Conservation (phyloP, 2,329 filamentous ascomycete genomes). For the Rutstroemia sydowiana region DNA sequence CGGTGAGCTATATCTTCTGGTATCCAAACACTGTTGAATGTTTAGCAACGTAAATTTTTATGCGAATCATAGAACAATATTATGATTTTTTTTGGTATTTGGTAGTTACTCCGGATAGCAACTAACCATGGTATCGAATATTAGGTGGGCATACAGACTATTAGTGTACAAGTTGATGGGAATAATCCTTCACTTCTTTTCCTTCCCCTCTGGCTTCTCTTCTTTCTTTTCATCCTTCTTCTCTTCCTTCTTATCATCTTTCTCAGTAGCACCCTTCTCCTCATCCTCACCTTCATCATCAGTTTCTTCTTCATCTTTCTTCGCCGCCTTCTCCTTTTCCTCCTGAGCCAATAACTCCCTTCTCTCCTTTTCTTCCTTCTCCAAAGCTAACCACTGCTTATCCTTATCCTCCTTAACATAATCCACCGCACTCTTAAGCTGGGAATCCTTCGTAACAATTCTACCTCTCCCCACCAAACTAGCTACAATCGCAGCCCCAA, state of each 20-base stretch:
- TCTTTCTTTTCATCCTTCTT: background rate
- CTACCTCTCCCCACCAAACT: conserved; percentile 77
- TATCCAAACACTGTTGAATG: no score
- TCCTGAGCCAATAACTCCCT: conserved; percentile 13
- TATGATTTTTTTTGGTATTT: background rate
- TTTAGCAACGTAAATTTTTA: no score
- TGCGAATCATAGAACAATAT: no score
- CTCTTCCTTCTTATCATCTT: background rate
- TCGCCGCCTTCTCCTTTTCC: conserved; percentile 16
- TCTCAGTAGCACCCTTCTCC: conserved; percentile 27
- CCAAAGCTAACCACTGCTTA: conserved; percentile 25
- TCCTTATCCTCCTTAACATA: conserved; percentile 26
- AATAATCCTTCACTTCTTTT: background rate
- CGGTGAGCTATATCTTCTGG: no score
- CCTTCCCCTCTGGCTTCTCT: background rate
- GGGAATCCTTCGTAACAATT: conserved; percentile 26
- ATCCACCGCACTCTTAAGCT: conserved; percentile 26
- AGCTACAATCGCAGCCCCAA: conserved; percentile 73
- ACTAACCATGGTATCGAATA: background rate
- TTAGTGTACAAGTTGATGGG: background rate
- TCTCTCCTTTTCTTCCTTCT: conserved; percentile 26
- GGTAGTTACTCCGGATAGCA: background rate
- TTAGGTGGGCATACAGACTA: background rate
- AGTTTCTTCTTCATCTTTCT: conserved; percentile 14
- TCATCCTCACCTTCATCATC: conserved; percentile 33